Conservation (phyloP, 495 filamentous ascomycete genomes). For the Podospora pseudopauciseta region DNA sequence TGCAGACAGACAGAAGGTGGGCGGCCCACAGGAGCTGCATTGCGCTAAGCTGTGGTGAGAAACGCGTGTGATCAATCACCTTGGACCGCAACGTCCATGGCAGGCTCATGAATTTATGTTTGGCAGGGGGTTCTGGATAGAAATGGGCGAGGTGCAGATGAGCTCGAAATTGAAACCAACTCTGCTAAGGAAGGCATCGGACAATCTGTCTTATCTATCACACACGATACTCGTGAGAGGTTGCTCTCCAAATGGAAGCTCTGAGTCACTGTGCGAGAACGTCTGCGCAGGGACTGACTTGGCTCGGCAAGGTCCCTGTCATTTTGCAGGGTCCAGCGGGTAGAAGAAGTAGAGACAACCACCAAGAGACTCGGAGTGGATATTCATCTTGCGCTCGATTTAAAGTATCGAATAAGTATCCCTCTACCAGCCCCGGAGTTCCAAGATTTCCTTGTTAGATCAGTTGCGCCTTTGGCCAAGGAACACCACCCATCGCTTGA, state of each 20-base stretch:
- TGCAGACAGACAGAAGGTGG: constrained; percentile 17
- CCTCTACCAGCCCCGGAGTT: constrained; percentile 13
- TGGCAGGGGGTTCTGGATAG: constrained; percentile 8
- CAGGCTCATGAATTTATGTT: background rate
- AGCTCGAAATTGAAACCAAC: background rate
- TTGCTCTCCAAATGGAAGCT: background rate
- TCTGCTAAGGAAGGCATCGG: too few species aligned
- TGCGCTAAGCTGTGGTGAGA: constrained; percentile 19
- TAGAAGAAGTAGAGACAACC: background rate
- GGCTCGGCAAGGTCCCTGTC: background rate
- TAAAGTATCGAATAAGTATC: constrained; percentile 28
- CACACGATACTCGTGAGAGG: background rate
- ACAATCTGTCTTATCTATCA: background rate
- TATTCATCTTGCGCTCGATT: constrained; percentile 19
- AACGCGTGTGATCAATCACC: constrained; percentile 17
- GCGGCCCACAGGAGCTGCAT: constrained; percentile 17
- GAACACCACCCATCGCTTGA: constrained; percentile 14
- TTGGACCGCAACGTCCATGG: constrained; percentile 15
- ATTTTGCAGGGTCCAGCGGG: background rate
- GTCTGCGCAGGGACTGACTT: background rate
- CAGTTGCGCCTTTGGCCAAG: constrained; percentile 18
- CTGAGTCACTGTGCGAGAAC: background rate
- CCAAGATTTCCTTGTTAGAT: background rate
- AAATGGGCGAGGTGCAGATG: constrained; percentile 24
- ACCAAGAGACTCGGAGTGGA: background rate